These are phyloP conservation scores for Salvia rosmarinus DNA, from an alignment of 257 asterid genomes.

Conservation along the genomic window DNA sequence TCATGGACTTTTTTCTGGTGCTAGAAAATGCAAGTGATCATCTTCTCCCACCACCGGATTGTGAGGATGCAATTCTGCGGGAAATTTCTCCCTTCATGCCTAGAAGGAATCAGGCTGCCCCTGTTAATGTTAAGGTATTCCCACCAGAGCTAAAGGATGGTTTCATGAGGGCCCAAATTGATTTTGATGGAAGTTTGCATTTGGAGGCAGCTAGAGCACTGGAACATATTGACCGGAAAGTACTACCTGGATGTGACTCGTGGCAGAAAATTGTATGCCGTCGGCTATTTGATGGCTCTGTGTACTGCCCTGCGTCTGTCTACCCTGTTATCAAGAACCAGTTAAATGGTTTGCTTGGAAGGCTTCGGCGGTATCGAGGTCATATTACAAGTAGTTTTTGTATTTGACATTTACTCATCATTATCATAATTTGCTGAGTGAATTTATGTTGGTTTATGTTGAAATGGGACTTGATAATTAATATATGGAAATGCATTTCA, in stretches of 20 bases:
- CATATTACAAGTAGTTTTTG: neutral
- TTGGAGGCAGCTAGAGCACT: slow-evolving; percentile 92
- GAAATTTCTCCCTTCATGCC: slow-evolving; percentile 86
- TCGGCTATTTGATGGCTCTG: slow-evolving; percentile 69
- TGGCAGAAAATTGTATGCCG: slow-evolving; percentile 93
- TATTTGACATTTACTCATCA: slow-evolving; percentile 5
- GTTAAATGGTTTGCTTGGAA: slow-evolving; percentile 55
- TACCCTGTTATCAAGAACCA: slow-evolving; percentile 62
- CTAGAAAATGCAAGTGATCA: slow-evolving; percentile 61
- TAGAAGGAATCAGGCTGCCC: slow-evolving; percentile 57
- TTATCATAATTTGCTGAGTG: slow-evolving; percentile 26
- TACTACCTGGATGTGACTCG: slow-evolving; percentile 62
- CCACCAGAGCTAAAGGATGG: slow-evolving; percentile 56
- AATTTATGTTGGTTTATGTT: slow-evolving; percentile 3
- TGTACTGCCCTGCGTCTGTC: slow-evolving; percentile 80
- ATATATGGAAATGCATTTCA: slow-evolving; percentile 3
- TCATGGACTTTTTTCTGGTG: slow-evolving; percentile 56
- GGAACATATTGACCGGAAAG: slow-evolving; percentile 78
- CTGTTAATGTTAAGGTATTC: slow-evolving; percentile 81
- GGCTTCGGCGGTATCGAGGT: slow-evolving; percentile 53
- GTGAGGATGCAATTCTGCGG: slow-evolving; percentile 72
- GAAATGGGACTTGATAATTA: neutral
- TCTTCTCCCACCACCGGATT: slow-evolving; percentile 59
- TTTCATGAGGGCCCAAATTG: slow-evolving; percentile 65
- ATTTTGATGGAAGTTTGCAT: slow-evolving; percentile 81